Base-by-base conservation (phyloP, 352 stramenopile genomes). In the Phytophthora ohioensis region DNA sequence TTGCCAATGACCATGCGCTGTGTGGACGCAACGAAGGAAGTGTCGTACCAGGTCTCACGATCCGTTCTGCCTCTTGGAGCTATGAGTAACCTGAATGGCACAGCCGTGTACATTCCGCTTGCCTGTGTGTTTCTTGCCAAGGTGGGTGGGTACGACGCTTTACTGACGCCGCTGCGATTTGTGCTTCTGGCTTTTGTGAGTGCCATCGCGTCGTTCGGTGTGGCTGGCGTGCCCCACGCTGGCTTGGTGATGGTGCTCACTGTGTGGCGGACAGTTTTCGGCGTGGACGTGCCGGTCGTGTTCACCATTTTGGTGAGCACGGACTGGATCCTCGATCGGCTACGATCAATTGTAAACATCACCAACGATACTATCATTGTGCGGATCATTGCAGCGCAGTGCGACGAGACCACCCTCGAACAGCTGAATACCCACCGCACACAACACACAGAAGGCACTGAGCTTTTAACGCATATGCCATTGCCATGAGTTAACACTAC, bases 321-420 rank as follows among this genome's bases (percentile, higher is more conserved):
- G 4, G 85, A 94, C 63, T 93, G 85, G 80, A 80, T 94, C 57
- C 55, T 94, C 42, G 84, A 93, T 67, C 84, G 86, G 30, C 86
- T 91, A 66, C 80, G 83, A 4, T 85, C 85, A 27, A 69, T 93
- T 30, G 81, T 91, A 65, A 95, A 93, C 67, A 87, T 95, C 71
- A 92, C 85, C n/a, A 92, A 91, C 70, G 85, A 93, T 73, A 90
- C 84, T 11, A 91, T 93, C 64, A 76, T 93, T 34, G 81, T 81
- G 27, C 84, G 85, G 5, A 93, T 95, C 64, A 90, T 95, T 51
- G 85, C 83, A n/a, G 76, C 87, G 6, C 82, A 91, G 63, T 88
- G 82, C 46, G 81, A 90, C 47, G 84, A 92, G 64, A 87, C 79
- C 15, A 66, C 60, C n/a, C 42, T 69, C 12, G 47, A 57, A 27